Base-by-base conservation (phyloP, 495 filamentous ascomycete genomes). In the Margaritispora aquatica region DNA sequence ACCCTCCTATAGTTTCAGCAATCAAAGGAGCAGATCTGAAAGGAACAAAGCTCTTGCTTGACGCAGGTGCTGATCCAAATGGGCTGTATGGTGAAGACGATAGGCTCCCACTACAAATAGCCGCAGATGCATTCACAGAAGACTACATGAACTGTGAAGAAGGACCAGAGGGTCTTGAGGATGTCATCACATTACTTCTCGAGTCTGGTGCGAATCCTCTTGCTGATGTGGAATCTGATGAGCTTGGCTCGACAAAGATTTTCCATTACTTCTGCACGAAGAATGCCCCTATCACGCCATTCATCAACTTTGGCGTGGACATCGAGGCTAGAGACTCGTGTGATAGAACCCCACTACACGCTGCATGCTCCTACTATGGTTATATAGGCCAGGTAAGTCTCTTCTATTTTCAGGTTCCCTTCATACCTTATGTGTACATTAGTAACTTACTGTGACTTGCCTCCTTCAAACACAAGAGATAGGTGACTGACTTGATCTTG, bases 31-130 rank as follows among this genome's bases (percentile, higher is more conserved):
- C 19, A 11, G 49, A 54, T 20, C 20, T 55, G 36, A 53, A 63
- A 19, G 55, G 57, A 22, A 63, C 65, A 22, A 49, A 65, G 8
- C 13, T 61, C 17, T 26, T 70, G 34, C n/a, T 70, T 15, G 26
- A 48, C 41, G 64, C 66, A 1, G 68, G 68, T 1, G 68, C 66
- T 9, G 62, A 70, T 59, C 68, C 66, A 23, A 51, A 51, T 27
- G 49, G 20, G 8, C 8, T 24, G 22, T 27, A 51, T 27, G 49
- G 49, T 24, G 7, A 11, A 2, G 49, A 51, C 4, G 26, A 51
- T n/a, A 11, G 20, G 24, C 20, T 3, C 4, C 49, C 24, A 5
- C 26, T 51, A 23, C 49, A 51, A 26, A 51, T 27, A 3, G 20
- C 49, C 8, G 24, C 49, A 5, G 44, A 48, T 23, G 44, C 44